Percentiles rank a stretch among this genome's conserved stretches.
These are phyloP conservation scores for Xylaria acuta DNA, from an alignment of 495 filamentous ascomycete genomes.

Conservation along the genomic window DNA sequence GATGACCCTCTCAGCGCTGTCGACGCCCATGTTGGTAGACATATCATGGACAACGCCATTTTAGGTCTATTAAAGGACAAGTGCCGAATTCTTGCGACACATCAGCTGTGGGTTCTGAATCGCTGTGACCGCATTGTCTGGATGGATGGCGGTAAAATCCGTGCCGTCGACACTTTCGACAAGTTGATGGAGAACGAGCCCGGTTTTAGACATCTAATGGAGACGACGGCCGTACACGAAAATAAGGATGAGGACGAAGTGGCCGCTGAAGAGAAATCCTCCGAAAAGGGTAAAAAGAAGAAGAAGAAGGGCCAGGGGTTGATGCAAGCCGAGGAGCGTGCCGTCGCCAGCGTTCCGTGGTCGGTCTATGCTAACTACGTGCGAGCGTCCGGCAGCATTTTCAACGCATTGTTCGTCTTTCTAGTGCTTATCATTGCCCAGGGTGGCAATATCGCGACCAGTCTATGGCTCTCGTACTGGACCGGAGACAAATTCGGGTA, in stretches of 20 bases:
- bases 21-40: slow-evolving; percentile 86
- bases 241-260: slow-evolving; percentile 54
- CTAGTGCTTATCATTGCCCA: slow-evolving; percentile 72
- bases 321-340: slow-evolving; percentile 92
- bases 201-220: slow-evolving; percentile 81
- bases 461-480: slow-evolving; percentile 94
- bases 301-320: slow-evolving; percentile 69
- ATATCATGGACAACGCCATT: slow-evolving; percentile 96
- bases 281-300: slow-evolving; percentile 64
- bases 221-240: slow-evolving; percentile 78
- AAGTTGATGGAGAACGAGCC: slow-evolving; percentile 79
- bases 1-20: slow-evolving; percentile 85
- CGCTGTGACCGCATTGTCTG: slow-evolving; percentile 90
- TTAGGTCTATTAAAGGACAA: slow-evolving; percentile 88
- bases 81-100: slow-evolving; percentile 88
- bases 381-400: slow-evolving; percentile 75
- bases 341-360: slow-evolving; percentile 82
- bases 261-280: slow-evolving; percentile 48
- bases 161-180: slow-evolving; percentile 84
- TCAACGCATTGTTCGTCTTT: slow-evolving; percentile 70
- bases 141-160: slow-evolving; percentile 84
- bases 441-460: slow-evolving; percentile 83
- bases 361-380: slow-evolving; percentile 83
- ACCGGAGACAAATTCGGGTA: slow-evolving; percentile 75
- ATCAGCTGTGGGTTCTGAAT: slow-evolving; percentile 90